phyloP scores from a whole-genome alignment of 2,329 filamentous ascomycete species.

The Alternaria atra region DNA sequence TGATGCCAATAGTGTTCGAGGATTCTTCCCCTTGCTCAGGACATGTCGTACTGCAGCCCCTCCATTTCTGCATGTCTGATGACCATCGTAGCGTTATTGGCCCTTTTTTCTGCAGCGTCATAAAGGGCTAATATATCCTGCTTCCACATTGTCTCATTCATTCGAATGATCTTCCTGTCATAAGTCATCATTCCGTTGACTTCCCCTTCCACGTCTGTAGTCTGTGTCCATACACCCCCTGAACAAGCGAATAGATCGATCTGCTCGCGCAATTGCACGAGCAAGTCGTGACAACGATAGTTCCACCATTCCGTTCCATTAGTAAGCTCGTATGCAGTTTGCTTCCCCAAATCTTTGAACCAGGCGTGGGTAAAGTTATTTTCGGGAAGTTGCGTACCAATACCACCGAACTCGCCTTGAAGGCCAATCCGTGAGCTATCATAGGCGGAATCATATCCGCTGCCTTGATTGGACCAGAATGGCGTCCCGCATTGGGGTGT shows the following conservation, averaged over 20 bases:
- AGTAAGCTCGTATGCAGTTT: constrained; percentile 72
- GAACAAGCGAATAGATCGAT: constrained; percentile 68
- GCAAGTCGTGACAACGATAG: constrained; percentile 66
- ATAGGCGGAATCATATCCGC: constrained; percentile 60
- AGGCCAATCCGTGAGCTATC: constrained; percentile 69
- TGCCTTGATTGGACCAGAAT: constrained; percentile 67
- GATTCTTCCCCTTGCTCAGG: background rate
- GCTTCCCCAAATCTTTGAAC: constrained; percentile 67
- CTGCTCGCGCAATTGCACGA: constrained; percentile 60
- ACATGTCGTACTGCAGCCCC: constrained; percentile 2
- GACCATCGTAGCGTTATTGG: background rate
- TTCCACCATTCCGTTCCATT: constrained; percentile 69
- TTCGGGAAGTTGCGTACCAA: constrained; percentile 67
- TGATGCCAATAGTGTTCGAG: too few species aligned
- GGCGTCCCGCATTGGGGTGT: constrained; percentile 76
- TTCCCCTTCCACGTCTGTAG: constrained; percentile 77
- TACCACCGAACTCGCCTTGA: constrained; percentile 76
- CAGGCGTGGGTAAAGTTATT: constrained; percentile 68
- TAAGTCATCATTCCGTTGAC: constrained; percentile 77
- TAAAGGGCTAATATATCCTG: constrained; percentile 68
- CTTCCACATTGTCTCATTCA: constrained; percentile 67
- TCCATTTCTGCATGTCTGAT: background rate
- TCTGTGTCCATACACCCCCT: constrained; percentile 76
- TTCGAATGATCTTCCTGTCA: constrained; percentile 68
- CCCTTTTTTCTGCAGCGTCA: constrained; percentile 53